Percentiles rank a stretch among this genome's conserved stretches.
These are phyloP conservation scores for Neopestalotiopsis sp. DNA, from an alignment of 2,329 filamentous ascomycete species.

Conservation along the genomic window DNA sequence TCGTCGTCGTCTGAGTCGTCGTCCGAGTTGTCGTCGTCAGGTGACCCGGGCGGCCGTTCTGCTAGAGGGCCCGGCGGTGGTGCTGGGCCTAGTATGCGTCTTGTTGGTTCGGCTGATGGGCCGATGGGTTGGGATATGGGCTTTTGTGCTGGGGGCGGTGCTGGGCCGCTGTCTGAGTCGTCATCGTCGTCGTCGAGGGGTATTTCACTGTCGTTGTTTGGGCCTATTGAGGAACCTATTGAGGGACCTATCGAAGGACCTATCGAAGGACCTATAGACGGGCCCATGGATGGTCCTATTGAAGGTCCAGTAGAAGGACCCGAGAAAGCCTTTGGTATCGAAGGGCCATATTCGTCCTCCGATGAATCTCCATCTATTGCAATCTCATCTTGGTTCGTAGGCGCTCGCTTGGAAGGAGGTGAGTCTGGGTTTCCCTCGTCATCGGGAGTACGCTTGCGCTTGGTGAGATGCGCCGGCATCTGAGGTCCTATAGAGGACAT, in stretches of 20 bases:
- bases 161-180: conserved; percentile 25
- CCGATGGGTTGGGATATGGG: conserved; percentile 20
- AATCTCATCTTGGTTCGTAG: conserved; percentile 56
- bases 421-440: conserved; percentile 43
- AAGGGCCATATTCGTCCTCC: conserved; percentile 50
- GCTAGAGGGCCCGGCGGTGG: conserved; percentile 48
- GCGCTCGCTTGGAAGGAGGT: conserved; percentile 53
- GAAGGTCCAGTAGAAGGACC: conserved; percentile 25
- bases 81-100: conserved; percentile 47
- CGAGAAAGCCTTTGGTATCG: conserved; percentile 30
- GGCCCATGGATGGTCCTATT: conserved; percentile 33
- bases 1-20: conserved; percentile 51
- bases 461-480: conserved; percentile 70
- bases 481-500: conserved; percentile 77
- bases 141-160: conserved; percentile 23
- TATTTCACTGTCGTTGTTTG: conserved; percentile 31
- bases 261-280: conserved; percentile 23
- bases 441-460: conserved; percentile 63
- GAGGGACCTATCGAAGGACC: conserved; percentile 13
- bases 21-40: conserved; percentile 11
- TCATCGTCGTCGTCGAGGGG: conserved; percentile 25
- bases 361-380: conserved; percentile 49
- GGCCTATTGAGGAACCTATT: conserved; percentile 16
- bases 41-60: conserved; percentile 36
- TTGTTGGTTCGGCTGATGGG: conserved; percentile 21